Evolutionary conservation across 2,329 filamentous ascomycete genomes (phyloP).

Genomic region (Cladosporium sphaerospermum): DNA sequence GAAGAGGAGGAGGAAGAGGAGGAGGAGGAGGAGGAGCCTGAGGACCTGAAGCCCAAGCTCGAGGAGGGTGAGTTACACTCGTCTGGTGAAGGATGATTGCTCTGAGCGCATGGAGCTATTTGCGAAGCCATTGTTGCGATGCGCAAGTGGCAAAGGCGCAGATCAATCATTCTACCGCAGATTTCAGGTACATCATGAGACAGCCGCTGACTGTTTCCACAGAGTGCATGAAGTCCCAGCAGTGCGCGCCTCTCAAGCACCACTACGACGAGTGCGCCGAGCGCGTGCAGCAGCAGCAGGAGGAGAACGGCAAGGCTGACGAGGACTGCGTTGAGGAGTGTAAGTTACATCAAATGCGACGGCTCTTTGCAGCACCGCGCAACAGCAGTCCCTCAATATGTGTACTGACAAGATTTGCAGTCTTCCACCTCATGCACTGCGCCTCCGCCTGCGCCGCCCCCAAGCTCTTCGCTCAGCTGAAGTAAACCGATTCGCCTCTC

Average conservation of each 20-base stretch:
- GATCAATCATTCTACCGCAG: too few species aligned
- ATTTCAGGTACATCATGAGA: not conserved
- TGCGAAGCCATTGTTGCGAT: not conserved
- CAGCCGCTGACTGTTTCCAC: slow-evolving; percentile 16
- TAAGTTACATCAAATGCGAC: slow-evolving; percentile 49
- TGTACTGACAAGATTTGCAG: slow-evolving; percentile 41
- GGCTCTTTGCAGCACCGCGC: not conserved
- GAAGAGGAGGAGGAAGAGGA: slow-evolving; percentile 66
- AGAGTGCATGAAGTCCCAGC: slow-evolving; percentile 86
- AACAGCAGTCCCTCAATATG: not conserved
- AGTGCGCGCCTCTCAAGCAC: slow-evolving; percentile 86
- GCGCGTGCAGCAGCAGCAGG: slow-evolving; percentile 71
- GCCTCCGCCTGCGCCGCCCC: slow-evolving; percentile 87
- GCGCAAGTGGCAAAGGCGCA: too few species aligned
- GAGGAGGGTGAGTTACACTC: slow-evolving; percentile 70
- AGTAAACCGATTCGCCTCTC: slow-evolving; percentile 50
- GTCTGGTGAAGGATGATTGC: not conserved
- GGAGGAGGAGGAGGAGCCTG: slow-evolving; percentile 77
- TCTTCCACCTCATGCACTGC: slow-evolving; percentile 98
- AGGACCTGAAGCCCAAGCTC: slow-evolving; percentile 72
- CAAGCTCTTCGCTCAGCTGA: slow-evolving; percentile 89
- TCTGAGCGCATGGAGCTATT: not conserved
- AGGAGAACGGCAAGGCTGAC: slow-evolving; percentile 66
- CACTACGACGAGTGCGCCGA: slow-evolving; percentile 98
- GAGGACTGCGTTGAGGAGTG: slow-evolving; percentile 99